A percentile compares a stretch with the other conserved stretches of the same genome.
These are phyloP conservation scores for Daldinia eschscholtzii DNA, from an alignment of 2,329 filamentous ascomycete species.

Conservation along the genomic window DNA sequence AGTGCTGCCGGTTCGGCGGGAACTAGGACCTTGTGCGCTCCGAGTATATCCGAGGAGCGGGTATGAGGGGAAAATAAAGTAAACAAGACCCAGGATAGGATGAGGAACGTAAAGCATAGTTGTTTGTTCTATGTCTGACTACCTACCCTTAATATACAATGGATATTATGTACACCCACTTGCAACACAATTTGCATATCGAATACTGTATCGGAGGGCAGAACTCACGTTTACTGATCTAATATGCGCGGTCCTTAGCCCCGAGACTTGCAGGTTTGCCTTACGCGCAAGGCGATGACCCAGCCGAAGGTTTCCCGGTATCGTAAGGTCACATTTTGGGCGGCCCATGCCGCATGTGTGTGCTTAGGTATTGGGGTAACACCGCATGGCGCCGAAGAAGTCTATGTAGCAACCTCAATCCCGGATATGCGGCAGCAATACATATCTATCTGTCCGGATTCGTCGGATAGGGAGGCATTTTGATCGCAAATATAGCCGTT, in stretches of 20 bases:
- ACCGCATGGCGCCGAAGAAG: slow-evolving; percentile 2
- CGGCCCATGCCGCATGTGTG: slow-evolving; percentile 1
- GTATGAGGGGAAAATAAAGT: background rate
- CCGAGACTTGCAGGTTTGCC: background rate
- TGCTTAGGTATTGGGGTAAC: slow-evolving; percentile 11
- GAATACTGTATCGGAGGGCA: background rate
- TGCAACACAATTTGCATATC: no score
- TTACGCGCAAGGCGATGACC: background rate
- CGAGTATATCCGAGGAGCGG: background rate
- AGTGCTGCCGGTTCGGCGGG: background rate
- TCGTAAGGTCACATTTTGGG: slow-evolving; percentile 5
- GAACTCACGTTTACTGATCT: background rate
- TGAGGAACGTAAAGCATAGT: background rate
- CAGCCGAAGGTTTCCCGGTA: slow-evolving; percentile 4
- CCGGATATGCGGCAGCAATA: background rate
- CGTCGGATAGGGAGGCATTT: background rate
- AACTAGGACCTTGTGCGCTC: no score
- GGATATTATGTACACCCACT: no score
- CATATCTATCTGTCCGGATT: background rate
- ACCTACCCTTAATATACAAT: no score
- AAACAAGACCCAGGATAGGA: background rate
- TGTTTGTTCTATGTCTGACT: no score
- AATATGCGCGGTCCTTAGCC: background rate
- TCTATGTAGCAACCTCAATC: background rate
- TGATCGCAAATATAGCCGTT: background rate